A percentile compares a stretch with the other conserved stretches of the same genome.
phyloP scores from a whole-genome alignment of 257 asterid genomes.

The Mitragyna speciosa region DNA sequence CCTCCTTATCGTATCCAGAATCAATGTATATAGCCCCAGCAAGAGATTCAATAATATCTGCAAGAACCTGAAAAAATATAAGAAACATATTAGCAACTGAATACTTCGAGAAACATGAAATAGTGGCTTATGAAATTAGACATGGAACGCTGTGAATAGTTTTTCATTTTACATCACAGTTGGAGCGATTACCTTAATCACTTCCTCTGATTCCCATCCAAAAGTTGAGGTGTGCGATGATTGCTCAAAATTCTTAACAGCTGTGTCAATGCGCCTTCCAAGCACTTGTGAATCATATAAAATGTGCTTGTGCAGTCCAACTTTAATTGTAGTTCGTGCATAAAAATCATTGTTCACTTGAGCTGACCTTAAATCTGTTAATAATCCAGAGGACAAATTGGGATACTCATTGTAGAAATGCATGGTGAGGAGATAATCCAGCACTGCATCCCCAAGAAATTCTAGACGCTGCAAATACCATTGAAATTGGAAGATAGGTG shows the following conservation, averaged over 20 bases:
- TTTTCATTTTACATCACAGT: not conserved
- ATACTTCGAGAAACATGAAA: not conserved
- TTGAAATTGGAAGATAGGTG: too few species aligned
- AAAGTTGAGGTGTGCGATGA: conserved; percentile 39
- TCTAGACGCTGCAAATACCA: conserved; percentile 57
- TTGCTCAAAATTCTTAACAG: conserved; percentile 29
- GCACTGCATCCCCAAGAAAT: conserved; percentile 86
- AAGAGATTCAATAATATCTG: conserved; percentile 76
- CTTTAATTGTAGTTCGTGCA: conserved; percentile 63
- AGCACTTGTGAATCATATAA: conserved; percentile 68
- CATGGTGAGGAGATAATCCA: conserved; percentile 62
- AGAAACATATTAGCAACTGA: not conserved
- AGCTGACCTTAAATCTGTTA: conserved; percentile 83
- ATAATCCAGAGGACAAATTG: conserved; percentile 57
- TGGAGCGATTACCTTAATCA: conserved; percentile 50
- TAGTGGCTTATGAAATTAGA: not conserved
- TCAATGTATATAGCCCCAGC: conserved; percentile 79
- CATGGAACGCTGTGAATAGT: not conserved
- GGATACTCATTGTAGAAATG: conserved; percentile 57
- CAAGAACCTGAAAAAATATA: conserved; percentile 58
- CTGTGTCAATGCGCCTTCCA: conserved; percentile 40
- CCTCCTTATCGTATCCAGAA: conserved; percentile 56
- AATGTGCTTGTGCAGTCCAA: conserved; percentile 56
- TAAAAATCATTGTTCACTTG: conserved; percentile 82
- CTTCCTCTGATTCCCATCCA: conserved; percentile 66